A percentile compares a stretch with the other conserved stretches of the same genome.
phyloP scores from a whole-genome alignment of 2,329 filamentous ascomycete species.

The Chrysosporium queenslandicum region DNA sequence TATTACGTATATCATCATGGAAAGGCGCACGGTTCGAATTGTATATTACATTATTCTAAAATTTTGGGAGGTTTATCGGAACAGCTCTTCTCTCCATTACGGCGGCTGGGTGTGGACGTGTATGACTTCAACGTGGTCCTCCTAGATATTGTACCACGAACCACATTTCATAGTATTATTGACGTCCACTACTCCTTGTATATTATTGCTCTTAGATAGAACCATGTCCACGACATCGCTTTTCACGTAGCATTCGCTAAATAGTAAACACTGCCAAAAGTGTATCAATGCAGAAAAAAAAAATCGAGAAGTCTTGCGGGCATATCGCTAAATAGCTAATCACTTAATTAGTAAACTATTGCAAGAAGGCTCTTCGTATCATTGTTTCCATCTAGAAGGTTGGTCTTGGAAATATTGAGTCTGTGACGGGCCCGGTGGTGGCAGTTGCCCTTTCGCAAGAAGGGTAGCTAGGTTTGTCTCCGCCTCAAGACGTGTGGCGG shows the following conservation, averaged over 20 bases:
- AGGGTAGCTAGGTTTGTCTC: conserved; percentile 33
- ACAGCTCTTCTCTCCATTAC: neutral
- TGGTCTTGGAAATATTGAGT: conserved; percentile 43
- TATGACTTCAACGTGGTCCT: neutral
- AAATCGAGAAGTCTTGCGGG: neutral
- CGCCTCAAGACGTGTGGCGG: conserved; percentile 22
- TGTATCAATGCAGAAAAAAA: too few relatives aligned
- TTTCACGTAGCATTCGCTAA: too few relatives aligned
- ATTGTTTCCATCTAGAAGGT: conserved; percentile 38
- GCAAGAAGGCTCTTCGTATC: neutral
- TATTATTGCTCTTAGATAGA: neutral
- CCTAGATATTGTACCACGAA: neutral
- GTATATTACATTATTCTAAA: conserved; percentile 1
- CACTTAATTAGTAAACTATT: neutral
- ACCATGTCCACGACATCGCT: too few relatives aligned
- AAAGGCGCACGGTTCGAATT: neutral
- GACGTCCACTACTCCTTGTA: neutral
- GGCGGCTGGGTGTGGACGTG: neutral
- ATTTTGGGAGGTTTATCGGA: neutral
- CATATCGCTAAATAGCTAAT: neutral
- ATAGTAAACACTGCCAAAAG: too few relatives aligned
- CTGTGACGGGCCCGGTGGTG: conserved; percentile 26
- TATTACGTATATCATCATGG: conserved; percentile 3
- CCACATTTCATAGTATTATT: neutral
- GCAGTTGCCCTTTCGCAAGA: conserved; percentile 10